phyloP scores from a whole-genome alignment of 1,284 basidiomycete genomes.

The Fomitopsis schrenkii region DNA sequence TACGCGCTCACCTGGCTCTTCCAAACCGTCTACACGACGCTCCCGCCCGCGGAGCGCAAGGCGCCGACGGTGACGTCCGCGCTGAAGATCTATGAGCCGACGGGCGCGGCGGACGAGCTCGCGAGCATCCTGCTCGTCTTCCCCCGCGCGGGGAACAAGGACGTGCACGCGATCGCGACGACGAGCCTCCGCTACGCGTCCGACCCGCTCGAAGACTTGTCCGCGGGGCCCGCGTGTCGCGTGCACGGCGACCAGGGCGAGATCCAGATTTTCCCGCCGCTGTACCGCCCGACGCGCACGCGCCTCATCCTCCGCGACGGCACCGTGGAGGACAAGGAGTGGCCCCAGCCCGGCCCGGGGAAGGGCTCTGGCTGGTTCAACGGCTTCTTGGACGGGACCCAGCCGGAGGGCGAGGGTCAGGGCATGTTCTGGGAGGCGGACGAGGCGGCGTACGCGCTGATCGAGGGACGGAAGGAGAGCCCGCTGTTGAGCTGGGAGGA shows the following conservation, averaged over 20 bases:
- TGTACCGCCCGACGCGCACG: not conserved
- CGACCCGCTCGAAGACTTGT: not conserved
- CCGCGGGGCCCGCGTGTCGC: not conserved
- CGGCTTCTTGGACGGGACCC: not conserved
- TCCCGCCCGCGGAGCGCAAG: not conserved
- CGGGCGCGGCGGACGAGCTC: not conserved
- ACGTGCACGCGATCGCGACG: conserved; percentile 1
- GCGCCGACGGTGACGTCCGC: not conserved
- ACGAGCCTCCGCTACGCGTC: not conserved
- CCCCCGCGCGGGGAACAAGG: not conserved
- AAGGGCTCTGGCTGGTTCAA: not conserved
- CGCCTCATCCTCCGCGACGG: conserved; percentile 1
- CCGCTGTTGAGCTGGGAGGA: conserved; percentile 1
- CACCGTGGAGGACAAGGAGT: not conserved
- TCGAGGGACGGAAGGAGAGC: conserved; percentile 1
- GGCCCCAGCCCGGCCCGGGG: conserved; percentile 1
- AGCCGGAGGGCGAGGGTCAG: not conserved
- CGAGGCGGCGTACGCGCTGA: not conserved
- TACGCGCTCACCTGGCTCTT: conserved; percentile 1
- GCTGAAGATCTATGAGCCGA: conserved; percentile 1
- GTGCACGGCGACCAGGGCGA: conserved; percentile 1
- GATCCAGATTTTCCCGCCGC: conserved; percentile 1
- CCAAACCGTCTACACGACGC: conserved; percentile 1
- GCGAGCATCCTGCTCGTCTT: not conserved
- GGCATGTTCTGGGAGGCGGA: conserved; percentile 2